Evolutionary conservation across 257 asterid genomes (phyloP), one percentile per base, ranked within the genome.

Genomic region (Solanum chilense): DNA sequence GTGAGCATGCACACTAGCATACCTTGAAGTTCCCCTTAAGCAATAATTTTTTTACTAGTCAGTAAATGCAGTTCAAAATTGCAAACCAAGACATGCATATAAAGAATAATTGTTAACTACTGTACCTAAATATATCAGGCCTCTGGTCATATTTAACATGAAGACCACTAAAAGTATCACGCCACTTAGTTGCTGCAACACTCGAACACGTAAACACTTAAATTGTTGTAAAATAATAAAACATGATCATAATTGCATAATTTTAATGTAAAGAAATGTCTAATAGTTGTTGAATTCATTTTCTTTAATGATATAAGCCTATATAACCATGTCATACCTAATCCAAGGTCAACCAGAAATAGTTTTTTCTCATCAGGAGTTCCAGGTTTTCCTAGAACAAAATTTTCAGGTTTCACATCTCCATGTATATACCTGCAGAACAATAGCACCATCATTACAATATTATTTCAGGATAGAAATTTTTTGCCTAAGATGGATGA

Each of bases 101-200:
- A 86, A 41, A 42, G 23, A 56, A 29, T 21, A 47, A 16, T 25
- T 56, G 25, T 69, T 71, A 58, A 81, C 21, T 39, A 47, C 25
- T 47, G 56, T 82, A 95, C 98, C 98, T 95, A 86, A 95, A 95
- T 37, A 93, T 92, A 90, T 92, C 96, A 14, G 97, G 98, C 33
- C 95, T 90, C 86, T 93, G 97, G 87, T 95, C 96, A 92, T 95
- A 95, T 25, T 93, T 93, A 85, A 95, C 97, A 89, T 95, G 98
- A 74, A 56, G 88, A 60, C 94, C 93, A 80, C 92, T 92, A 14
- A 91, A 86, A 90, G 62, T 87, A 88, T 95, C 96, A 60, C 92
- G 93, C 98, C 98, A 95, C 86, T 90, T 89, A 16, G 94, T 89
- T 71, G 98, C 98, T 95, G 91, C 78, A 82, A 42, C 58, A 42